phyloP scores from a whole-genome alignment of 2,329 filamentous ascomycete genomes.

The Neopestalotiopsis sp. region DNA sequence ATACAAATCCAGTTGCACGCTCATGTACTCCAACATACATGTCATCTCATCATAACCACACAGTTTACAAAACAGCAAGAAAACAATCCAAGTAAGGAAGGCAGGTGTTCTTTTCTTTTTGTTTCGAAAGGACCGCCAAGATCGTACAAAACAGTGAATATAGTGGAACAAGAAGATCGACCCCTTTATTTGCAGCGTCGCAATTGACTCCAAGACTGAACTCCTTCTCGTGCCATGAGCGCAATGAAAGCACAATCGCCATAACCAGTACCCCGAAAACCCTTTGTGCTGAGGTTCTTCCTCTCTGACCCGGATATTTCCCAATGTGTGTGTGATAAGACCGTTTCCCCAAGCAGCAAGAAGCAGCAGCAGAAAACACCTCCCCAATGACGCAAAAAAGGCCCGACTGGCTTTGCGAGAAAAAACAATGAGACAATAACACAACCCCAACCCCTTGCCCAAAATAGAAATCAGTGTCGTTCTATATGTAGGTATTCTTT shows the following conservation, averaged over 20 bases:
- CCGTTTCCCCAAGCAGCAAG: constrained; percentile 24
- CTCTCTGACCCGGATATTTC: constrained; percentile 41
- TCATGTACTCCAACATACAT: background rate
- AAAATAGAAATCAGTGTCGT: constrained; percentile 45
- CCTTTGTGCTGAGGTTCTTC: constrained; percentile 35
- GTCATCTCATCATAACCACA: background rate
- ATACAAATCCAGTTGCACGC: background rate
- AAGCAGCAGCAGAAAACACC: constrained; percentile 26
- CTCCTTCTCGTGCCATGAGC: constrained; percentile 39
- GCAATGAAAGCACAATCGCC: constrained; percentile 30
- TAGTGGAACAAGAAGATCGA: constrained; percentile 27
- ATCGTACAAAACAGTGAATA: constrained; percentile 21
- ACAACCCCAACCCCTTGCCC: constrained; percentile 36
- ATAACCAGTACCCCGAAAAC: constrained; percentile 32
- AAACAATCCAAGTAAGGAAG: background rate
- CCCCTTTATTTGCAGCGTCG: constrained; percentile 39
- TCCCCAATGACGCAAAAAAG: constrained; percentile 27
- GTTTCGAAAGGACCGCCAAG: constrained; percentile 12
- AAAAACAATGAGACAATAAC: constrained; percentile 43
- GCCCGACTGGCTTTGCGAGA: constrained; percentile 35
- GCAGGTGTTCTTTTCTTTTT: constrained; percentile 10
- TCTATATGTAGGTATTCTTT: constrained; percentile 59
- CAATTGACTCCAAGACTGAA: constrained; percentile 37
- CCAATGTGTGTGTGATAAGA: constrained; percentile 26
- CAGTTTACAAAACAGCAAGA: background rate